phyloP scores from a whole-genome alignment of 1,284 basidiomycete genomes.

The Schizophyllum commune region DNA sequence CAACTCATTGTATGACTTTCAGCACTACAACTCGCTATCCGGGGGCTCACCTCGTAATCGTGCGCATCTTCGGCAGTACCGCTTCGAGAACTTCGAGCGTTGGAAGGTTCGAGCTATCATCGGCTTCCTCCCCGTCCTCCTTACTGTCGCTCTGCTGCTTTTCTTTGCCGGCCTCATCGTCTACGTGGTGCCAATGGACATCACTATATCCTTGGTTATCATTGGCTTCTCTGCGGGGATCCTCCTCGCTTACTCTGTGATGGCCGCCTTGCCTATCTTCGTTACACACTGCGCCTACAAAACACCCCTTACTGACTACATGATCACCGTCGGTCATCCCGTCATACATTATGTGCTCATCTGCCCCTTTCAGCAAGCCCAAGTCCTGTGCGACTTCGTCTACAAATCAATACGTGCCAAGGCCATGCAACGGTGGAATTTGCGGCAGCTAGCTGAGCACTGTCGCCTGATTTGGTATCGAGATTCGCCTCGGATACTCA shows the following conservation, averaged over 20 bases:
- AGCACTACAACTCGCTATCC: conserved; percentile 10
- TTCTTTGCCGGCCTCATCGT: conserved; percentile 36
- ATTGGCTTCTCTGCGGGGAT: background rate
- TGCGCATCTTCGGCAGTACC: conserved; percentile 28
- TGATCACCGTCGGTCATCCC: no score
- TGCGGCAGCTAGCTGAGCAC: no score
- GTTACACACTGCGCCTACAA: background rate
- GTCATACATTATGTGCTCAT: no score
- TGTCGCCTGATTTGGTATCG: no score
- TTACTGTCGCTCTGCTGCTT: conserved; percentile 32
- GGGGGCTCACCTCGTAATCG: conserved; percentile 27
- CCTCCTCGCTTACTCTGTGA: background rate
- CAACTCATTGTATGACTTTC: background rate
- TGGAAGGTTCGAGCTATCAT: conserved; percentile 32
- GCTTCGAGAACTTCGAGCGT: conserved; percentile 24
- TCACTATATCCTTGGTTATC: conserved; percentile 25
- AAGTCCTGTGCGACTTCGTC: no score
- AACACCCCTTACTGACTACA: background rate
- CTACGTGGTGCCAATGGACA: conserved; percentile 29
- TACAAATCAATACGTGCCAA: no score
- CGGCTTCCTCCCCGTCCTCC: conserved; percentile 30
- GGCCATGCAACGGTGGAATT: no score
- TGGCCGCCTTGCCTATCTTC: background rate
- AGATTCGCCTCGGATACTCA: no score
- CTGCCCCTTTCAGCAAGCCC: no score